Percentiles rank a stretch among this genome's conserved stretches.
These are phyloP conservation scores for Monilinia fructigena DNA, from an alignment of 2,329 filamentous ascomycete genomes.

Conservation along the genomic window DNA sequence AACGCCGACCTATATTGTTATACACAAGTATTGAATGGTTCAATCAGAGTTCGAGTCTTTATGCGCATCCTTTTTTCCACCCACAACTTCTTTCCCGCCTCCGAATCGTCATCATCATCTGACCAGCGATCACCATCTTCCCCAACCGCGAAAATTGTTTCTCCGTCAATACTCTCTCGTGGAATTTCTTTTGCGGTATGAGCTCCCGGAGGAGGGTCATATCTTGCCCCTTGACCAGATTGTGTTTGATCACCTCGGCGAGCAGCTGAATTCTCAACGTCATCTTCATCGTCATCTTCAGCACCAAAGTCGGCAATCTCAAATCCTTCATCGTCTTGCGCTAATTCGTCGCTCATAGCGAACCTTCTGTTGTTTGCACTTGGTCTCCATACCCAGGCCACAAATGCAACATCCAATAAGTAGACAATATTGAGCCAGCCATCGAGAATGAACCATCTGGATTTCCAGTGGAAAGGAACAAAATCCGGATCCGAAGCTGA, in stretches of 20 bases:
- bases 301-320: constrained; percentile 90
- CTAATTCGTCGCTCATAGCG: constrained; percentile 98
- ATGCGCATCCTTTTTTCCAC: constrained; percentile 21
- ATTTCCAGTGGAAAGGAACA: constrained; percentile 96
- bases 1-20: constrained; percentile 24
- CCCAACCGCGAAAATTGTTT: constrained; percentile 94
- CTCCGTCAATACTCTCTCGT: constrained; percentile 71
- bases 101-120: constrained; percentile 64
- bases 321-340: constrained; percentile 97
- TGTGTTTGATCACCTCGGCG: constrained; percentile 50
- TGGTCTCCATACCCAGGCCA: constrained; percentile 94
- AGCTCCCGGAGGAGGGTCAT: constrained; percentile 38
- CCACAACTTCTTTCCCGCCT: constrained; percentile 50
- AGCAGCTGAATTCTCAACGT: constrained; percentile 43
- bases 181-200: constrained; percentile 42
- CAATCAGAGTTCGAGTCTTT: constrained; percentile 18
- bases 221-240: constrained; percentile 38
- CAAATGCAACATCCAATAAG: constrained; percentile 85
- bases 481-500: constrained; percentile 82
- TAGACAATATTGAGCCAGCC: constrained; percentile 98
- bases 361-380: constrained; percentile 96
- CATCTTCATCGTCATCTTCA: constrained; percentile 62
- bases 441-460: constrained; percentile 93
- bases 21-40: constrained; percentile 23
- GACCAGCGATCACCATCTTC: constrained; percentile 81